phyloP scores from a whole-genome alignment of 176 grass and related monocot genomes.

The Ensete glaucum region DNA sequence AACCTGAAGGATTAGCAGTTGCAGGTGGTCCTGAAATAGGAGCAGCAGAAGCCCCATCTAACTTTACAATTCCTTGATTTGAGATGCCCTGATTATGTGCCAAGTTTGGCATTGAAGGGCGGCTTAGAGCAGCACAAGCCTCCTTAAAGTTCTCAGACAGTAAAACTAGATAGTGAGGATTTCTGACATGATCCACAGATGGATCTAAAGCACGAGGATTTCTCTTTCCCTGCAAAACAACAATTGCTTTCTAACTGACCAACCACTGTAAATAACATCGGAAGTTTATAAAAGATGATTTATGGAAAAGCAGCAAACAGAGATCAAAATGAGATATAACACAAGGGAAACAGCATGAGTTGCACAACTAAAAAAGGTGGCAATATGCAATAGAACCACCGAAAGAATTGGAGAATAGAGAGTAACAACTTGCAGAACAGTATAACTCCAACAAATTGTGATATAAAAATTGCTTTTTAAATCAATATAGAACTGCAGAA shows the following conservation, averaged over 20 bases:
- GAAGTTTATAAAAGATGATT: no score
- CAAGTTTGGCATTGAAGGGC: constrained; percentile 40
- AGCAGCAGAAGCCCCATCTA: constrained; percentile 43
- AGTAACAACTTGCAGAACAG: no score
- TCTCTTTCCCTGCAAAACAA: constrained; percentile 52
- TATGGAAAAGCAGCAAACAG: no score
- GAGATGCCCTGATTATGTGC: constrained; percentile 11
- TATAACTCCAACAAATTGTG: no score
- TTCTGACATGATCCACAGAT: constrained; percentile 61
- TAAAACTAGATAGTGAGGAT: constrained; percentile 68
- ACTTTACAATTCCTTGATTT: constrained; percentile 54
- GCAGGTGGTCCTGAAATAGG: constrained; percentile 36
- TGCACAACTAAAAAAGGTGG: no score
- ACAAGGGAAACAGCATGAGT: no score
- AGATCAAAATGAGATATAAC: no score
- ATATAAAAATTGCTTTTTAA: no score
- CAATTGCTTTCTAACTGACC: background rate
- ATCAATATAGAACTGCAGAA: no score
- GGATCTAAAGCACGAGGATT: constrained; percentile 60
- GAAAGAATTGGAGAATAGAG: no score
- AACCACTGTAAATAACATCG: background rate
- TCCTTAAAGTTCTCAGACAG: constrained; percentile 88
- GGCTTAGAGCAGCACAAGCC: constrained; percentile 62
- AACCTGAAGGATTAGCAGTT: constrained; percentile 61
- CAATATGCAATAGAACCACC: no score